Percentiles rank a stretch among this genome's conserved stretches.
Evolutionary conservation across 768 basidiomycete genomes (phyloP).

Genomic region (Amyloporia xantha): DNA sequence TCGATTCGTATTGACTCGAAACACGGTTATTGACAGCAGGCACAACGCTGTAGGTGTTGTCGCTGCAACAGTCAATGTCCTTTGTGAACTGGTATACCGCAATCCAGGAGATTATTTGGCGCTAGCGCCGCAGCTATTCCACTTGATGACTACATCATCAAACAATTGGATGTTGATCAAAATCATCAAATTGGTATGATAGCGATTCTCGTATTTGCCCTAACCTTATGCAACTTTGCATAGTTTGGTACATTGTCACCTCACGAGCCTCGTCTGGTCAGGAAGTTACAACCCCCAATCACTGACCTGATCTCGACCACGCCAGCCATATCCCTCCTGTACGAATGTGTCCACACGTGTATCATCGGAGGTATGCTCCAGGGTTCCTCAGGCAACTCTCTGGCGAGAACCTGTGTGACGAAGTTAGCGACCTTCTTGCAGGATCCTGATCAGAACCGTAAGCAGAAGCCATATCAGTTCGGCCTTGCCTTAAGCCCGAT

Average conservation of each 20-base stretch:
- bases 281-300: slow-evolving; percentile 90
- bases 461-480: slow-evolving; percentile 23
- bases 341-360: slow-evolving; percentile 97
- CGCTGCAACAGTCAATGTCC: slow-evolving; percentile 88
- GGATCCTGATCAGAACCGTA: slow-evolving; percentile 93
- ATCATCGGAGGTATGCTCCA: slow-evolving; percentile 96
- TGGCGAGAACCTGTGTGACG: slow-evolving; percentile 86
- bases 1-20: no score
- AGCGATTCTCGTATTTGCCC: neutral
- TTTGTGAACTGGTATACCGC: slow-evolving; percentile 84
- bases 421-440: slow-evolving; percentile 90
- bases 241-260: slow-evolving; percentile 94
- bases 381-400: slow-evolving; percentile 62
- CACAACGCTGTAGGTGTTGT: slow-evolving; percentile 89
- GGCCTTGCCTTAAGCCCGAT: neutral
- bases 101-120: slow-evolving; percentile 77
- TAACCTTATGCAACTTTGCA: slow-evolving; percentile 1
- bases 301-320: slow-evolving; percentile 95
- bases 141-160: slow-evolving; percentile 84
- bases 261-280: slow-evolving; percentile 86
- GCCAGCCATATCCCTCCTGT: slow-evolving; percentile 89
- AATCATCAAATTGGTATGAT: slow-evolving; percentile 82
- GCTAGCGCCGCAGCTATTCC: slow-evolving; percentile 89
- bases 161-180: slow-evolving; percentile 99
- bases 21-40: no score